A percentile compares a stretch with the other conserved stretches of the same genome.
These are phyloP conservation scores for Sarcocystis neurona DNA, from an alignment of 169 alveolate species.

Conservation along the genomic window DNA sequence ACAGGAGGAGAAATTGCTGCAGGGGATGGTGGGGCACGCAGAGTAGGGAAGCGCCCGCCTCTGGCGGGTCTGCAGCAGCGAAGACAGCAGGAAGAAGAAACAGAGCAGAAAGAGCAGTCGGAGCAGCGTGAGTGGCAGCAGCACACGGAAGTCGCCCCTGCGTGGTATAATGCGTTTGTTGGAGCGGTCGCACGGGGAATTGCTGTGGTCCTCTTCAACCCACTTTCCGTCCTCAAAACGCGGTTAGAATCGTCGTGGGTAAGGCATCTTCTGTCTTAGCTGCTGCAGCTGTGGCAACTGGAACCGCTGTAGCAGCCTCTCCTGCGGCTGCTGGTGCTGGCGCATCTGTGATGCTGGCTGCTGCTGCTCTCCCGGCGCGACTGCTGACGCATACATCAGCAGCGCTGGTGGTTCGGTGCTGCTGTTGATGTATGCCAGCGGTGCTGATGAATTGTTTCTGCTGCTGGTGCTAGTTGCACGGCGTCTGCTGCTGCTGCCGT, in stretches of 20 bases:
- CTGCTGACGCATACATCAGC: too few species aligned
- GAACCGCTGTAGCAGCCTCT: too few species aligned
- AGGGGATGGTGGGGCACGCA: neutral
- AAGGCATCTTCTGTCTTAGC: neutral
- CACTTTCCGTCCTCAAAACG: conserved; percentile 66
- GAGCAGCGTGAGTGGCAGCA: neutral
- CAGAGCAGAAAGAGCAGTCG: neutral
- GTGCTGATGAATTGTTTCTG: too few species aligned
- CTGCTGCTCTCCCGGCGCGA: too few species aligned
- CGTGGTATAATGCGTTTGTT: conserved; percentile 56
- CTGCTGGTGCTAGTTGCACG: too few species aligned
- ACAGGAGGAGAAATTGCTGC: neutral
- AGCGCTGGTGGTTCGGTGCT: too few species aligned
- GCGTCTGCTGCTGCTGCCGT: too few species aligned
- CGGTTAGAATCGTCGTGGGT: conserved; percentile 66
- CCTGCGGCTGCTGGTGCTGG: too few species aligned
- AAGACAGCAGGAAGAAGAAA: neutral
- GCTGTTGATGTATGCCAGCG: too few species aligned
- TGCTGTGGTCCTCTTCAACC: conserved; percentile 62
- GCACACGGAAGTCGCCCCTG: conserved; percentile 49
- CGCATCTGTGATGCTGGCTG: too few species aligned
- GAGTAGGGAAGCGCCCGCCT: neutral
- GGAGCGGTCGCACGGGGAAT: conserved; percentile 62
- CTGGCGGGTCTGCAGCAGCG: neutral
- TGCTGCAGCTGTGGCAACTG: too few species aligned